These are phyloP conservation scores for Fusarium torreyae DNA, from an alignment of 2,329 filamentous ascomycete genomes.

Conservation along the genomic window DNA sequence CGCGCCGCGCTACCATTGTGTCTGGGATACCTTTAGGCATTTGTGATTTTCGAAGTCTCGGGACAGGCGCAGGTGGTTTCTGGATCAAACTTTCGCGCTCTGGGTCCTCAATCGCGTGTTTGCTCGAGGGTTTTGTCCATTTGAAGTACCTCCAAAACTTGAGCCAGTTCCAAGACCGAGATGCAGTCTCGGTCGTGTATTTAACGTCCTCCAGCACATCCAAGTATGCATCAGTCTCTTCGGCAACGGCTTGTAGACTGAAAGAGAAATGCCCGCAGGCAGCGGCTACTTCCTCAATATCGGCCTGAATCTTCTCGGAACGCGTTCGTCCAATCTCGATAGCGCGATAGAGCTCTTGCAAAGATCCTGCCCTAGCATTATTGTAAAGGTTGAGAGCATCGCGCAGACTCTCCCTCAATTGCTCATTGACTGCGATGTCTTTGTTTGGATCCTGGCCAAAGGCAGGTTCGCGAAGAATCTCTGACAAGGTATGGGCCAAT, in stretches of 20 bases:
- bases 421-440: slow-evolving; percentile 81
- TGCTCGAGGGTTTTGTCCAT: slow-evolving; percentile 17
- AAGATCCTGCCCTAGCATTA: slow-evolving; percentile 79
- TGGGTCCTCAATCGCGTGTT: slow-evolving; percentile 53
- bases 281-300: slow-evolving; percentile 97
- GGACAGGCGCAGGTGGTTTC: slow-evolving; percentile 60
- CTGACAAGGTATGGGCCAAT: slow-evolving; percentile 89
- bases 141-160: slow-evolving; percentile 75
- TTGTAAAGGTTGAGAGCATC: slow-evolving; percentile 88
- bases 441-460: slow-evolving; percentile 79
- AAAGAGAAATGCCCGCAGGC: slow-evolving; percentile 98
- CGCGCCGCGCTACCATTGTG: slow-evolving; percentile 65
- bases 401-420: slow-evolving; percentile 83
- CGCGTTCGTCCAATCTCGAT: slow-evolving; percentile 79
- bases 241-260: slow-evolving; percentile 89
- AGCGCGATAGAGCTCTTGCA: slow-evolving; percentile 84
- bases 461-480: slow-evolving; percentile 89
- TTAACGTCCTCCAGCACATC: slow-evolving; percentile 90
- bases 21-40: slow-evolving; percentile 70
- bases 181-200: slow-evolving; percentile 73
- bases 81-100: slow-evolving; percentile 61
- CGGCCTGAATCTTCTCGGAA: slow-evolving; percentile 84
- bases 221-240: slow-evolving; percentile 88
- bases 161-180: slow-evolving; percentile 86
- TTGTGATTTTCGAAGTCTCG: slow-evolving; percentile 67